Evolutionary conservation across 768 basidiomycete species (phyloP), one percentile per base, ranked within the genome.

Genomic region (Termitomyces sp.): DNA sequence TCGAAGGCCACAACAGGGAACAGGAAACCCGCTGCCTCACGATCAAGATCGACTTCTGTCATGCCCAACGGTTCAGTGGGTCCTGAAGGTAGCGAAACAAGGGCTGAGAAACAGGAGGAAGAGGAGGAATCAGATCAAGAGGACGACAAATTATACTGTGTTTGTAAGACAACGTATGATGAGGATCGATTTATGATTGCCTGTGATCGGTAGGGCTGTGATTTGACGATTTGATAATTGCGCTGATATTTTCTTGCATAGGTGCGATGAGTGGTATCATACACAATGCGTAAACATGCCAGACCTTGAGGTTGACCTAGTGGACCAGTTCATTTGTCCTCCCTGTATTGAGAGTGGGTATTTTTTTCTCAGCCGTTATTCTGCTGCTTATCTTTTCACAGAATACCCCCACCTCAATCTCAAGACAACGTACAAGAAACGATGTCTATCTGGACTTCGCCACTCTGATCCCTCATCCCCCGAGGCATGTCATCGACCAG

Each of bases 231-330:
- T 43, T 36, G 52, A 23, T 25, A 16, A 13, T 5, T 18, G 31
- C 12, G 25, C 39, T 59, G 45, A 42, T 43, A 20, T 16, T 29
- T n/a, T 16, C 3, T 33, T 29, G 44, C 55, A 16, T 53, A 94
- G 93, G 27, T 96, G 94, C 68, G 94, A 95, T 63, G 90, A 94
- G 57, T 97, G 94, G 94, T 96, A 92, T 67, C 94, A 97, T 66
- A 88, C 89, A 0, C 78, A 83, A 45, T 97, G 94, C 62, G 85
- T 95, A 25, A 73, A 82, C 39, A 88, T 95, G 79, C 81, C 84
- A 23, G 92, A 95, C 56, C 74, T 84, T 7, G 84, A 88, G 60
- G 82, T 93, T 33, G 91, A 94, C 61, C 82, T 97, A 15, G 89
- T 97, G 32, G 94, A 96, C 73, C 88, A 90, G 67, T 96, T 96